A percentile compares a stretch with the other conserved stretches of the same genome.
These are phyloP conservation scores for Colletotrichum lindemuthianum DNA, from an alignment of 2,329 filamentous ascomycete genomes.

Conservation along the genomic window DNA sequence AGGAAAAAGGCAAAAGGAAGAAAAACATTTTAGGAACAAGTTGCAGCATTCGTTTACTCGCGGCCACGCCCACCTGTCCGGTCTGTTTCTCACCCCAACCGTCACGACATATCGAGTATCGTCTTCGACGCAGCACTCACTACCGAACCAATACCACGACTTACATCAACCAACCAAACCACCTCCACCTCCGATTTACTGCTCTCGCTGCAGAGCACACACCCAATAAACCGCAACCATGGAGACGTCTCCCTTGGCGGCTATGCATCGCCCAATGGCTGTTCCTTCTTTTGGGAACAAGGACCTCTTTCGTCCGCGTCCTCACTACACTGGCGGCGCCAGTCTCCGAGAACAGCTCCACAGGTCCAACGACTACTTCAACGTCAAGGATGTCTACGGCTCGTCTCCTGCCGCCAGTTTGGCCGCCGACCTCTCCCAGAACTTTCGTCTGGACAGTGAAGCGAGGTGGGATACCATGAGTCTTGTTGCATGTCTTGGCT, in stretches of 20 bases:
- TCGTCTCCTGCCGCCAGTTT: slow-evolving; percentile 92
- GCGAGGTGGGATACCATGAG: slow-evolving; percentile 73
- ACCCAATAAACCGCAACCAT: slow-evolving; percentile 60
- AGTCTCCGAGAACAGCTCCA: slow-evolving; percentile 82
- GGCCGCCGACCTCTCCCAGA: slow-evolving; percentile 94
- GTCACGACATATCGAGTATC: slow-evolving; percentile 43
- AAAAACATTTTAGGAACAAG: slow-evolving; percentile 31
- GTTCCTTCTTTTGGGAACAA: slow-evolving; percentile 66
- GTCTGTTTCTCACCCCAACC: slow-evolving; percentile 36
- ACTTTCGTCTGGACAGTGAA: slow-evolving; percentile 89
- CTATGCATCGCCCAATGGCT: slow-evolving; percentile 81
- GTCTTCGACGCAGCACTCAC: slow-evolving; percentile 34
- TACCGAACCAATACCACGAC: slow-evolving; percentile 14
- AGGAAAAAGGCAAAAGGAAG: slow-evolving; percentile 3
- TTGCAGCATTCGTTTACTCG: slow-evolving; percentile 48
- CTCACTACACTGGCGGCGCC: slow-evolving; percentile 64
- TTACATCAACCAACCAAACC: slow-evolving; percentile 1
- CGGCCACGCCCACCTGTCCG: slow-evolving; percentile 37
- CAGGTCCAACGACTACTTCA: slow-evolving; percentile 81
- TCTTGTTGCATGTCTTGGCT: slow-evolving; percentile 37
- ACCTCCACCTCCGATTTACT: background rate
- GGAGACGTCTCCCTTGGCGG: slow-evolving; percentile 93
- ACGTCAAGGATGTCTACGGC: slow-evolving; percentile 77
- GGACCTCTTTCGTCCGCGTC: slow-evolving; percentile 63
- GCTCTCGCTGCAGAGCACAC: background rate